A percentile compares a stretch with the other conserved stretches of the same genome.
Conservation (phyloP, 1,139 yeast genomes). For the Blastobotrys arbuscula region DNA sequence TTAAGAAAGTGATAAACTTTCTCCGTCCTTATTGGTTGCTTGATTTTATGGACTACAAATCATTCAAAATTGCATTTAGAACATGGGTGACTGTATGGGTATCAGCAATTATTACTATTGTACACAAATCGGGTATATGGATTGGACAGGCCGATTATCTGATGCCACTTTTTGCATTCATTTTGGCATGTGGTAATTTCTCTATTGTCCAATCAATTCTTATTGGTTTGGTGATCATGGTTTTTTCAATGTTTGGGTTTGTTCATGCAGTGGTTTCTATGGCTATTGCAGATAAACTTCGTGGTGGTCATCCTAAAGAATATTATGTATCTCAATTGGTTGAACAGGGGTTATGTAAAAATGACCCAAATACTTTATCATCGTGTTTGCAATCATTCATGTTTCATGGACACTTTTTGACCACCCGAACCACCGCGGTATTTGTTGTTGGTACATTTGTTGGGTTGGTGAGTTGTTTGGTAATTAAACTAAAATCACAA, state of each 20-base stretch:
- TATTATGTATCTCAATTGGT: constrained; percentile 17
- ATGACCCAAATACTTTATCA: constrained; percentile 14
- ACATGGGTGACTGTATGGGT: constrained; percentile 29
- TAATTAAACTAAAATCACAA: constrained; percentile 11
- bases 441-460: constrained; percentile 24
- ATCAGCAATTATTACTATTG: constrained; percentile 19
- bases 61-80: constrained; percentile 25
- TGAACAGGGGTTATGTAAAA: constrained; percentile 23
- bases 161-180: constrained; percentile 23
- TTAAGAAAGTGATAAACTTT: background rate
- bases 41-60: constrained; percentile 25
- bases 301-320: constrained; percentile 24
- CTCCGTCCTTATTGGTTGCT: constrained; percentile 28
- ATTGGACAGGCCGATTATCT: constrained; percentile 28
- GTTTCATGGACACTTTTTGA: constrained; percentile 25
- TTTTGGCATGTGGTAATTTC: constrained; percentile 27
- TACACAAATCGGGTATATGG: constrained; percentile 21
- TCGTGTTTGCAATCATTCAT: constrained; percentile 22
- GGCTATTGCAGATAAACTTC: constrained; percentile 26
- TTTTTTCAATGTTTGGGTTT: constrained; percentile 20
- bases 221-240: constrained; percentile 17
- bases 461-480: constrained; percentile 14
- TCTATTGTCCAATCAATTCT: constrained; percentile 24
- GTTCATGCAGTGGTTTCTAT: constrained; percentile 20
- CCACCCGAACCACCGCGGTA: constrained; percentile 22